Evolutionary conservation across 108 stramenopile species (phyloP).

Genomic region (Cylindrotheca closterium): DNA sequence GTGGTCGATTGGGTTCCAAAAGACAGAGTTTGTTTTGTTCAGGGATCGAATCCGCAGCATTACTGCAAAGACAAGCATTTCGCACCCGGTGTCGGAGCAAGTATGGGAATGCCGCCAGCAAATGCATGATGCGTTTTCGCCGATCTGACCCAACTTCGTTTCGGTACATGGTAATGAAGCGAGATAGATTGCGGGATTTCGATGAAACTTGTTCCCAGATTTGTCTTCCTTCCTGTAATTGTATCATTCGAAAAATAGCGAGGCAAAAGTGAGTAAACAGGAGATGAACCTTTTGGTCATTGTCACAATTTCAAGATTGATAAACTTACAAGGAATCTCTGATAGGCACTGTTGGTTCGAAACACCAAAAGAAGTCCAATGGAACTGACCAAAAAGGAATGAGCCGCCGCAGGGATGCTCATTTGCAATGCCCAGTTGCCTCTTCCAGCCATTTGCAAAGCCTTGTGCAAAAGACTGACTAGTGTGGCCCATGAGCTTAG

Average conservation of each 20-base stretch:
- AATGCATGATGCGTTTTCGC: slow-evolving; percentile 40
- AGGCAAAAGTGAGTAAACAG: too few relatives aligned
- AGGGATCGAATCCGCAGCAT: slow-evolving; percentile 6
- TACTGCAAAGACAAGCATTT: slow-evolving; percentile 51
- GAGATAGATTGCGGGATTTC: slow-evolving; percentile 66
- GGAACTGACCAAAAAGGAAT: slow-evolving; percentile 14
- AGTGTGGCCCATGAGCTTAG: slow-evolving; percentile 25
- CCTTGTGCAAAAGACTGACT: slow-evolving; percentile 18
- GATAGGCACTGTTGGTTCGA: slow-evolving; percentile 74
- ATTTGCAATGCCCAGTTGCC: background rate
- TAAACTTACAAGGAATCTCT: slow-evolving; percentile 28
- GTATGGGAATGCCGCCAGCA: slow-evolving; percentile 73
- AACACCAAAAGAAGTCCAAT: slow-evolving; percentile 75
- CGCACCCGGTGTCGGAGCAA: slow-evolving; percentile 70
- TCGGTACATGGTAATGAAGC: slow-evolving; percentile 69
- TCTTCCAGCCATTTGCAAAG: slow-evolving; percentile 3
- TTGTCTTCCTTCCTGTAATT: slow-evolving; percentile 79
- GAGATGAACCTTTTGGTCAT: too few relatives aligned
- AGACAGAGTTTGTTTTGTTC: slow-evolving; percentile 4
- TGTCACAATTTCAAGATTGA: too few relatives aligned
- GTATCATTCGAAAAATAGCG: too few relatives aligned
- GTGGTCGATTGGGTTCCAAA: slow-evolving; percentile 12
- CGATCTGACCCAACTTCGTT: slow-evolving; percentile 53
- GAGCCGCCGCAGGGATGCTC: background rate
- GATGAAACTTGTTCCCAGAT: slow-evolving; percentile 81